These are phyloP conservation scores for Lasiodiplodia theobromae DNA, from an alignment of 2,329 filamentous ascomycete species.

Conservation along the genomic window DNA sequence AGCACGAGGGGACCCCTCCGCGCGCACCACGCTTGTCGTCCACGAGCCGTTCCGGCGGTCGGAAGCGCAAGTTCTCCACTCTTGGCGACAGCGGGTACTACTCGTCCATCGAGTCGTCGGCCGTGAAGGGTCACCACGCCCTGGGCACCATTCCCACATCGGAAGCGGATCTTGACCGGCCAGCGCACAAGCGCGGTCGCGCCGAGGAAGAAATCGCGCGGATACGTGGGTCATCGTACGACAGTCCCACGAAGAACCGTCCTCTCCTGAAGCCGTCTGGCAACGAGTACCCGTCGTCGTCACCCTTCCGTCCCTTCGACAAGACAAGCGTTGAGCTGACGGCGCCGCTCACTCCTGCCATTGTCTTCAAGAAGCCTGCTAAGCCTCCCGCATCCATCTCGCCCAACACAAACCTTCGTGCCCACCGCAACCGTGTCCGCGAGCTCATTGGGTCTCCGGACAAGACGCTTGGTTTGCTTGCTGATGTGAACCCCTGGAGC, in stretches of 20 bases:
- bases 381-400: constrained; percentile 79
- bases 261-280: constrained; percentile 58
- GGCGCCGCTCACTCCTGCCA: constrained; percentile 81
- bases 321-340: constrained; percentile 44
- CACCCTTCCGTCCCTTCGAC: constrained; percentile 48
- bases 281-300: constrained; percentile 42
- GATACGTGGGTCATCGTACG: constrained; percentile 88
- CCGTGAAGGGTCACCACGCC: constrained; percentile 71
- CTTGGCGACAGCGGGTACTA: constrained; percentile 97
- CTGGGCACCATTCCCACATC: constrained; percentile 73
- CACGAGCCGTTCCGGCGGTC: constrained; percentile 71
- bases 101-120: constrained; percentile 93
- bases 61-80: constrained; percentile 78
- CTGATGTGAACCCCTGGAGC: constrained; percentile 57
- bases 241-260: constrained; percentile 81
- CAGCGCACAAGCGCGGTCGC: constrained; percentile 82
- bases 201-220: constrained; percentile 96
- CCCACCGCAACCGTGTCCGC: constrained; percentile 84
- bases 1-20: constrained; percentile 77
- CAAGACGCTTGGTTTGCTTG: constrained; percentile 57
- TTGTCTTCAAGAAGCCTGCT: constrained; percentile 76
- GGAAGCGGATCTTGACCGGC: constrained; percentile 75
- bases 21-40: constrained; percentile 67
- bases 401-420: constrained; percentile 87
- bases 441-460: constrained; percentile 82